Evolutionary conservation across 1,139 yeast species (phyloP).

Genomic region (Sugiyamaella xylanicola): DNA sequence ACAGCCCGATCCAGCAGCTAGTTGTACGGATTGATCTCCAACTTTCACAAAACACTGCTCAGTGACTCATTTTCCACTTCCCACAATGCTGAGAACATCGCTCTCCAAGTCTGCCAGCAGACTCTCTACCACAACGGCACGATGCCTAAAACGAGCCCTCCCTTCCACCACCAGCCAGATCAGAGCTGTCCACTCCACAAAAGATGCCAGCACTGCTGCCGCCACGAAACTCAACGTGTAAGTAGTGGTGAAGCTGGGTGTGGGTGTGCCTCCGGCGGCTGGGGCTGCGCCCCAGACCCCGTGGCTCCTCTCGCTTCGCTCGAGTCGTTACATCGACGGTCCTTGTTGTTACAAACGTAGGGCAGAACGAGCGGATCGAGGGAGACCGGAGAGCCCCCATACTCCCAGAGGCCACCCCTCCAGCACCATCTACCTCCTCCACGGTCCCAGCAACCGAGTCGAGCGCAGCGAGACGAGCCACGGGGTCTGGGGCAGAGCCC

Average conservation of each 20-base stretch:
- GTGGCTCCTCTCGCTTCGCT: not conserved
- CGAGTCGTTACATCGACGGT: not conserved
- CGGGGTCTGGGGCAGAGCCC: not conserved
- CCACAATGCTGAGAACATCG: slow-evolving; percentile 11
- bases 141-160: slow-evolving; percentile 8
- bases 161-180: not conserved
- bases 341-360: too few relatives aligned
- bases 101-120: slow-evolving; percentile 4
- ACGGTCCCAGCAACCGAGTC: not conserved
- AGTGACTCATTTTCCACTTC: too few relatives aligned
- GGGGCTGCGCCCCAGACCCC: not conserved
- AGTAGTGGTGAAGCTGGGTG: not conserved
- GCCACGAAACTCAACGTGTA: slow-evolving; percentile 9
- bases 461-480: not conserved
- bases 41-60: too few relatives aligned
- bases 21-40: too few relatives aligned
- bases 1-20: too few relatives aligned
- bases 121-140: slow-evolving; percentile 5
- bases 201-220: slow-evolving; percentile 3
- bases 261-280: not conserved
- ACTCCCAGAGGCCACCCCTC: too few relatives aligned
- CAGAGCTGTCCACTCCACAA: slow-evolving; percentile 12
- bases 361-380: too few relatives aligned
- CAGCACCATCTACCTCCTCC: not conserved
- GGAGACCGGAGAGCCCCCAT: too few relatives aligned